Evolutionary conservation across 768 basidiomycete species (phyloP).

Genomic region (Xerocomus spinulosus): DNA sequence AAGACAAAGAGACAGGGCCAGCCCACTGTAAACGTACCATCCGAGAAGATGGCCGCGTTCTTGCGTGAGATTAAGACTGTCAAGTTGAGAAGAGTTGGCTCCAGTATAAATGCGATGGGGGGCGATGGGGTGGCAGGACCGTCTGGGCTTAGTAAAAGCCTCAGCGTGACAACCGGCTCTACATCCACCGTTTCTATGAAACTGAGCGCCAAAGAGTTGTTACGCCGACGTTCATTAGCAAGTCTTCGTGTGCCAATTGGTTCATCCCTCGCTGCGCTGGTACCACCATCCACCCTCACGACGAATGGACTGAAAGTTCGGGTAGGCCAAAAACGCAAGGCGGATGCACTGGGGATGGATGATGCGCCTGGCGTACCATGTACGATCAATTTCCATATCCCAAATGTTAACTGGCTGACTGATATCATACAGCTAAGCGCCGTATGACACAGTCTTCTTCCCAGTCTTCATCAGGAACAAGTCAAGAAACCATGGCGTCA

Average conservation of each 20-base stretch:
- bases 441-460: conserved; percentile 30
- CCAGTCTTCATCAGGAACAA: conserved; percentile 22
- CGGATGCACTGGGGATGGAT: conserved; percentile 19
- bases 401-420: conserved; percentile 1
- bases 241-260: conserved; percentile 24
- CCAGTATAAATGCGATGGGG: conserved; percentile 16
- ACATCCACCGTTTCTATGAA: conserved; percentile 5
- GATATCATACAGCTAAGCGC: conserved; percentile 32
- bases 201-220: conserved; percentile 16
- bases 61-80: conserved; percentile 76
- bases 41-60: conserved; percentile 82
- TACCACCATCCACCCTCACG: conserved; percentile 6
- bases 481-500: conserved; percentile 2
- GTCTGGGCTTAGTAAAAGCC: conserved; percentile 29
- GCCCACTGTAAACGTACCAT: conserved; percentile 67
- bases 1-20: conserved; percentile 47
- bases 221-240: conserved; percentile 25
- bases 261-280: conserved; percentile 20
- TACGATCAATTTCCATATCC: conserved; percentile 22
- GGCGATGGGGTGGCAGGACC: conserved; percentile 23
- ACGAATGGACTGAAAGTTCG: conserved; percentile 8
- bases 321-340: conserved; percentile 31
- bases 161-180: conserved; percentile 11
- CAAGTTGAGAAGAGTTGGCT: conserved; percentile 53
- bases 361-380: conserved; percentile 31